Percentiles rank a stretch among this genome's conserved stretches.
phyloP scores from a whole-genome alignment of 257 asterid species.

The Solanum paucissectum region DNA sequence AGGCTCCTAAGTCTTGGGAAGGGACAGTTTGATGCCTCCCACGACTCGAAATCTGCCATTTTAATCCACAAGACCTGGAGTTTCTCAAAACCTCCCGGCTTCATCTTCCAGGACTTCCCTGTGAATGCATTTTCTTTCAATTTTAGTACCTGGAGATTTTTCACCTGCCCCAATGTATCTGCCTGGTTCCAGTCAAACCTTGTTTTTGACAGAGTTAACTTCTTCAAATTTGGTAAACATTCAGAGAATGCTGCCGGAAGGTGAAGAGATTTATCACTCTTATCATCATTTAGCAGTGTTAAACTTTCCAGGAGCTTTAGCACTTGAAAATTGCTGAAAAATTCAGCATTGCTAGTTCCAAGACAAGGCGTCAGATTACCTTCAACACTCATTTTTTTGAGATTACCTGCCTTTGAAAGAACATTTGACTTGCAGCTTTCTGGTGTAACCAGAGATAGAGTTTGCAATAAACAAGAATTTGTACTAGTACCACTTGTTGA shows the following conservation, averaged over 20 bases:
- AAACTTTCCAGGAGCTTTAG: constrained; percentile 32
- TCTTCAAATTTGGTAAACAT: constrained; percentile 35
- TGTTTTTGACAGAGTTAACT: constrained; percentile 32
- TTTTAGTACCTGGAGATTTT: constrained; percentile 28
- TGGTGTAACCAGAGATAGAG: constrained; percentile 44
- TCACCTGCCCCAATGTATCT: constrained; percentile 34
- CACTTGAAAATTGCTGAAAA: constrained; percentile 23
- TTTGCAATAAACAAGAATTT: constrained; percentile 25
- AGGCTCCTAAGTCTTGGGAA: neutral
- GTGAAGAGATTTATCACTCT: constrained; percentile 5
- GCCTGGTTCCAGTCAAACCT: constrained; percentile 40
- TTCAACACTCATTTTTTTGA: constrained; percentile 37
- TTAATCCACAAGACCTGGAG: neutral
- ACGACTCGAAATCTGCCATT: neutral
- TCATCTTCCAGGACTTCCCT: neutral
- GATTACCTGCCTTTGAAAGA: constrained; percentile 28
- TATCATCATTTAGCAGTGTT: constrained; percentile 31
- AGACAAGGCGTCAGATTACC: constrained; percentile 27
- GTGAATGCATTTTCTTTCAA: constrained; percentile 2
- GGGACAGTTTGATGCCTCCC: neutral
- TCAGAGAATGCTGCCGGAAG: constrained; percentile 23
- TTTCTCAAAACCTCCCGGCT: neutral
- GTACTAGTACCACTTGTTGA: neutral
- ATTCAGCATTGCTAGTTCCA: neutral
- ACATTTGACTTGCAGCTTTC: constrained; percentile 49